Base-by-base conservation (phyloP, 768 basidiomycete species). In the Gelatoporia subvermispora region DNA sequence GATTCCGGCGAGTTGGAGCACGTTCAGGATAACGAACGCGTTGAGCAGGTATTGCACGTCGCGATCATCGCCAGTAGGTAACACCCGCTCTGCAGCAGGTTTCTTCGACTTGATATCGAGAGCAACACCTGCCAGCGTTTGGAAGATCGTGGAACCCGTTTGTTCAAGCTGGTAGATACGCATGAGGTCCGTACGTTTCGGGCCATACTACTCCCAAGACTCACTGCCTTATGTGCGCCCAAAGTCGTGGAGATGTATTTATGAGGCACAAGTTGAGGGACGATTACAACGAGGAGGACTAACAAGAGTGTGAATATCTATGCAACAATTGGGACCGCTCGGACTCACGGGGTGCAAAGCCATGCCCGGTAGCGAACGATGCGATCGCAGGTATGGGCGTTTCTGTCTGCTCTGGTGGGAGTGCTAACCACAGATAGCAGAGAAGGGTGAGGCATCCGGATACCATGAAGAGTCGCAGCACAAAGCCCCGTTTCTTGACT, bases 191-290 rank as follows among this genome's bases (percentile, higher is more conserved):
- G 0, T 7, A 3, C 31, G 1, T 21, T 28, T 2, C 22, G 7
- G 13, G 28, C 28, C 28, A 31, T 31, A 13, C 28, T 31, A 31
- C 28, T 13, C 5, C 28, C 5, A 13, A 31, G 7, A 42, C 82
- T 52, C 67, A 88, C 88, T 60, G 82, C 81, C 62, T 90, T 89
- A 60, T 90, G 86, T 7, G 82, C 80, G 1, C 86, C 88, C 0
- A 90, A 71, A 4, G 85, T 85, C 1, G 88, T 89, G 2, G 85
- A 84, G 39, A 90, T 79, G 62, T 84, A 89, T 61, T 84, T 84
- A 17, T 75, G 54, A 7, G 80, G 76, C 0, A 90, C 85, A 23
- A 90, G 76, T 44, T 74, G 77, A 0, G 88, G 86, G 0, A 89
- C 88, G 28, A 90, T 71, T 15, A 90, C 72, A 8, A 85, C 88